These are phyloP conservation scores for Pseudoscleropodium purum DNA, from an alignment of 225 moss, liverwort and hornwort species.

Conservation along the genomic window DNA sequence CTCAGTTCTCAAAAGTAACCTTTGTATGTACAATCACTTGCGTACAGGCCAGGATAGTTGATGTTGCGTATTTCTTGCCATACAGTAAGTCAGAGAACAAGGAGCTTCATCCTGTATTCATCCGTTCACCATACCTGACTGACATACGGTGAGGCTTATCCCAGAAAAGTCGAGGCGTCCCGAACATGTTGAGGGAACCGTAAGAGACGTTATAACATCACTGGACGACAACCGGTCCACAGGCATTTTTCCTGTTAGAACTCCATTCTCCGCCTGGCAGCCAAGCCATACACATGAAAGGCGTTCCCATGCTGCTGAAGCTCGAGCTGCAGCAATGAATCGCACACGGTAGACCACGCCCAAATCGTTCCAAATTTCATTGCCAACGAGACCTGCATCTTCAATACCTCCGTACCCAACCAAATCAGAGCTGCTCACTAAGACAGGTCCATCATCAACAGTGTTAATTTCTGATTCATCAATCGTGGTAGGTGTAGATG, in stretches of 20 bases:
- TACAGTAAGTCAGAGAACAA: conserved; percentile 1
- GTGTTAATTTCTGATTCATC: conserved; percentile 19
- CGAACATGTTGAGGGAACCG: conserved; percentile 40
- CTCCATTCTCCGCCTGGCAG: conserved; percentile 62
- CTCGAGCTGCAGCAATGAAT: conserved; percentile 86
- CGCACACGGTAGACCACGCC: conserved; percentile 82
- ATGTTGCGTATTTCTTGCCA: conserved; percentile 18
- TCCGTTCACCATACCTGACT: conserved; percentile 92
- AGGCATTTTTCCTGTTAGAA: conserved; percentile 38
- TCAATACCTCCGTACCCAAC: conserved; percentile 79
- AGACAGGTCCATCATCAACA: conserved; percentile 53
- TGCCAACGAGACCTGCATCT: conserved; percentile 88
- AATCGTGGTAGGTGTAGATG: conserved; percentile 2
- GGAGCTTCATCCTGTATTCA: conserved; percentile 19
- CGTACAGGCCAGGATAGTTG: conserved; percentile 21
- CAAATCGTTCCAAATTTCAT: conserved; percentile 77
- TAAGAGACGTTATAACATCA: conserved; percentile 51
- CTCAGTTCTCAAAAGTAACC: conserved; percentile 46
- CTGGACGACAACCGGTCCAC: conserved; percentile 61
- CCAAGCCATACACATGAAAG: conserved; percentile 85
- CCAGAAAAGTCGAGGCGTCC: conserved; percentile 64
- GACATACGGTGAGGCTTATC: conserved; percentile 70
- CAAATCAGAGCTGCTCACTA: conserved; percentile 79
- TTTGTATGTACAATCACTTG: conserved; percentile 44
- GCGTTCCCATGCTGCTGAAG: conserved; percentile 92